phyloP scores from a whole-genome alignment of 1,284 basidiomycete species.

The Meira nashicola region DNA sequence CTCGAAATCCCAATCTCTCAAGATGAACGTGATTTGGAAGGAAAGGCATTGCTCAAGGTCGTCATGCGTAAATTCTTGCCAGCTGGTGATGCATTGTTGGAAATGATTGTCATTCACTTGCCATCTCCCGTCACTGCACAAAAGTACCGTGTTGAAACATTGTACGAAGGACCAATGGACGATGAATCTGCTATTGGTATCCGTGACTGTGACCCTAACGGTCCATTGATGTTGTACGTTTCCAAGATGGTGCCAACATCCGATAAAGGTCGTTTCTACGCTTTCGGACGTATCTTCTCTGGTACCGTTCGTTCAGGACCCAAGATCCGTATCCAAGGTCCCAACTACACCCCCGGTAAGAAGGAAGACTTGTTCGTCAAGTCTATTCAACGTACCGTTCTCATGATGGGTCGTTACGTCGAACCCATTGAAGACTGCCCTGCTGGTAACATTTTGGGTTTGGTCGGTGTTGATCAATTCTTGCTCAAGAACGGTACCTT shows the following conservation, averaged over 20 bases:
- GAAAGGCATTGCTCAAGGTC: constrained; percentile 93
- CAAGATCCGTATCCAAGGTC: constrained; percentile 98
- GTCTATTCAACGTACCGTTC: constrained; percentile 95
- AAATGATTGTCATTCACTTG: constrained; percentile 98
- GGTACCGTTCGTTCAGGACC: constrained; percentile 95
- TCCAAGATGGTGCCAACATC: constrained; percentile 99
- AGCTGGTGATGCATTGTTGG: constrained; percentile 94
- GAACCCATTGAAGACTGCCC: constrained; percentile 99
- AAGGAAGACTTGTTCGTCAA: constrained; percentile 98
- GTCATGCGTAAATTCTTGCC: constrained; percentile 99
- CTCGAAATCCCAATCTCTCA: constrained; percentile 85
- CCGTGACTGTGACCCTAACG: constrained; percentile 95
- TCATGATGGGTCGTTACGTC: constrained; percentile 99
- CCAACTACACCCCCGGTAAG: constrained; percentile 97
- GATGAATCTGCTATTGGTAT: constrained; percentile 98
- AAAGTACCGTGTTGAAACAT: constrained; percentile 96
- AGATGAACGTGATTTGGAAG: constrained; percentile 92
- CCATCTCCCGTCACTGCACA: constrained; percentile 93
- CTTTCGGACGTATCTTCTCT: constrained; percentile 99
- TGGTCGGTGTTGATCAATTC: constrained; percentile 99
- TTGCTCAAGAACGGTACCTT: constrained; percentile 95
- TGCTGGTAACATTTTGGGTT: constrained; percentile 96
- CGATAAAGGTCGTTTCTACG: constrained; percentile 99
- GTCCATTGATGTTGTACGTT: constrained; percentile 95
- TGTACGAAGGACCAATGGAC: constrained; percentile 99